phyloP scores from a whole-genome alignment of 1,284 basidiomycete species.

The Apiotrichum brassicae region DNA sequence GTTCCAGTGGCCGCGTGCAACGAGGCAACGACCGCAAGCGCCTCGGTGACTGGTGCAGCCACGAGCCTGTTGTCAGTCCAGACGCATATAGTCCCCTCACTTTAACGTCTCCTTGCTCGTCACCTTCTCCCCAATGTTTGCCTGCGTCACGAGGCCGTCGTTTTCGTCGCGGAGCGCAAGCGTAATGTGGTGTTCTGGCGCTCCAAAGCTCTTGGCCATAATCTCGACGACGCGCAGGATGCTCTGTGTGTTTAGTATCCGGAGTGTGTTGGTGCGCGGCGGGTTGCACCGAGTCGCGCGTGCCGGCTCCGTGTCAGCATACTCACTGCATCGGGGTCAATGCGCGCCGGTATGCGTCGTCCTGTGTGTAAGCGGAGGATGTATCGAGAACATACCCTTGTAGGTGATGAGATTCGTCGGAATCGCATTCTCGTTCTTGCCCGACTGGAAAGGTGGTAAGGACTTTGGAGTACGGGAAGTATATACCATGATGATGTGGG shows the following conservation, averaged over 20 bases:
- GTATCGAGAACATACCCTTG: constrained; percentile 25
- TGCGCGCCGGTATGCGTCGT: constrained; percentile 38
- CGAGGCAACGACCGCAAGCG: constrained; percentile 34
- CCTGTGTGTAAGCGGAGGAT: constrained; percentile 18
- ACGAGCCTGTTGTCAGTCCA: constrained; percentile 28
- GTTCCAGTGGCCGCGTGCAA: constrained; percentile 21
- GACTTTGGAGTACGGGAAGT: background rate
- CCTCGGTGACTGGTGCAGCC: constrained; percentile 37
- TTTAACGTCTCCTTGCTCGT: constrained; percentile 69
- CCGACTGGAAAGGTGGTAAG: constrained; percentile 16
- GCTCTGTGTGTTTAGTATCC: constrained; percentile 19
- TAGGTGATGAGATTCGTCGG: constrained; percentile 42
- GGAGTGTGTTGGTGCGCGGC: too few relatives aligned
- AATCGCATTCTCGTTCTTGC: constrained; percentile 31
- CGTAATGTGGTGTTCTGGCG: constrained; percentile 70
- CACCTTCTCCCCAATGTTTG: constrained; percentile 73
- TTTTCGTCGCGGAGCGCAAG: constrained; percentile 81
- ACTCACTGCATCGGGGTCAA: constrained; percentile 42
- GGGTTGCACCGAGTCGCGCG: background rate
- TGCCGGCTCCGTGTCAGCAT: background rate
- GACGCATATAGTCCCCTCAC: constrained; percentile 50
- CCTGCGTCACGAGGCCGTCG: constrained; percentile 84
- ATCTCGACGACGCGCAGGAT: constrained; percentile 41
- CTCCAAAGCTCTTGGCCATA: constrained; percentile 55
- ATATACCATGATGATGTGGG: constrained; percentile 10